Percentiles rank a stretch among this genome's conserved stretches.
Conservation (phyloP, 2,329 filamentous ascomycete genomes). For the Rosellinia necatrix region DNA sequence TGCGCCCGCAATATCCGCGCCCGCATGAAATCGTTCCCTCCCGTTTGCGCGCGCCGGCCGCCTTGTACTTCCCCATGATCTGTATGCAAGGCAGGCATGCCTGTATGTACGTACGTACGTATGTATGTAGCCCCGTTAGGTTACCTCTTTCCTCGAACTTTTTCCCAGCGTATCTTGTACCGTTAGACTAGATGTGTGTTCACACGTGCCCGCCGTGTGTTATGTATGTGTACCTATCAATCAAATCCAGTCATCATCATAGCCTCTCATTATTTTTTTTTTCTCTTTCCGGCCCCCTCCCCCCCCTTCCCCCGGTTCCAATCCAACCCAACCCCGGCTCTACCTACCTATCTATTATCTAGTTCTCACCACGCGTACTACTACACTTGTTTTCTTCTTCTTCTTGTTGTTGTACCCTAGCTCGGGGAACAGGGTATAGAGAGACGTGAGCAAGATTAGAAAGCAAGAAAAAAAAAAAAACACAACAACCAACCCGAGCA, state of each 20-base stretch:
- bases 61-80: conserved; percentile 4
- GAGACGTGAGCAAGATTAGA: conserved; percentile 7
- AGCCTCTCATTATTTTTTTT: not conserved
- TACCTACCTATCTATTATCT: conserved; percentile 5
- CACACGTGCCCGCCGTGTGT: too few relatives aligned
- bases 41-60: conserved; percentile 2
- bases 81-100: too few relatives aligned
- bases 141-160: not conserved
- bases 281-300: not conserved
- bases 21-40: not conserved
- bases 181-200: not conserved
- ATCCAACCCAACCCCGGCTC: not conserved
- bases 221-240: conserved; percentile 26
- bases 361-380: conserved; percentile 15
- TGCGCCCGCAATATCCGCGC: too few relatives aligned
- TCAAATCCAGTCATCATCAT: too few relatives aligned
- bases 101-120: conserved; percentile 3
- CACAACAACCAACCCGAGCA: too few relatives aligned
- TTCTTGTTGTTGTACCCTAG: too few relatives aligned
- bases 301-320: not conserved
- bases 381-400: too few relatives aligned
- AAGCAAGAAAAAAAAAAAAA: too few relatives aligned
- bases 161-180: not conserved
- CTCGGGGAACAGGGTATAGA: conserved; percentile 10
- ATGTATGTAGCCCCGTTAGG: not conserved